Percentiles rank a stretch among this genome's conserved stretches.
These are phyloP conservation scores for Trametes pubescens DNA, from an alignment of 1,284 basidiomycete species.

Conservation along the genomic window DNA sequence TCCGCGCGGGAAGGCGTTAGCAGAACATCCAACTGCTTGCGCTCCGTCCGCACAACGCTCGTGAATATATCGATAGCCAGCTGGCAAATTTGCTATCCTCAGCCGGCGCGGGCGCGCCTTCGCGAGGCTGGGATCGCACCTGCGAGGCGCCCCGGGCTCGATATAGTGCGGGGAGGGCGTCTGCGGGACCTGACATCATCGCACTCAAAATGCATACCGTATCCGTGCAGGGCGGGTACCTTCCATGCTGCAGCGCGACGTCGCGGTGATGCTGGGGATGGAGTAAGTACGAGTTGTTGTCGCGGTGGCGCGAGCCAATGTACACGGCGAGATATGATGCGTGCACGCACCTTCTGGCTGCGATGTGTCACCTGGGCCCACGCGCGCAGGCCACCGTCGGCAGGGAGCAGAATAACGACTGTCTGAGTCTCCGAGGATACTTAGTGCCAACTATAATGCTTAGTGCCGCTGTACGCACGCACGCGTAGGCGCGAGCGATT, in stretches of 20 bases:
- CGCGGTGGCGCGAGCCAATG: not conserved
- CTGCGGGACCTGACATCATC: not conserved
- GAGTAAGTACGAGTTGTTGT: not conserved
- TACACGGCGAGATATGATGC: not conserved
- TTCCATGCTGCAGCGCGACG: not conserved
- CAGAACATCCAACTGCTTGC: no score
- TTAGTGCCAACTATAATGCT: no score
- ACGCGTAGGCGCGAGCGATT: not conserved
- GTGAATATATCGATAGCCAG: not conserved
- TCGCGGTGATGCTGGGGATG: not conserved
- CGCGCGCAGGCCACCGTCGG: not conserved
- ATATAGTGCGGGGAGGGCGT: not conserved
- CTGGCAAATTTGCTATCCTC: no score
- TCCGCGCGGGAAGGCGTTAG: no score
- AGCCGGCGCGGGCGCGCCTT: not conserved
- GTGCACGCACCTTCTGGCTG: not conserved
- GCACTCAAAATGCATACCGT: no score
- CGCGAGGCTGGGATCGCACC: not conserved
- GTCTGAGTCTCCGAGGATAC: not conserved
- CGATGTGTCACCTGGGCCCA: not conserved
- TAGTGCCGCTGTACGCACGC: not conserved
- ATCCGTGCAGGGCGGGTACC: no score
- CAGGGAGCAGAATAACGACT: constrained; percentile 2
- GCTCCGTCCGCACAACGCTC: no score
- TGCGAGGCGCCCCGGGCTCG: not conserved